Evolutionary conservation across 441 rosid species (phyloP), one percentile per base, ranked within the genome.

Genomic region (Croton setiger): DNA sequence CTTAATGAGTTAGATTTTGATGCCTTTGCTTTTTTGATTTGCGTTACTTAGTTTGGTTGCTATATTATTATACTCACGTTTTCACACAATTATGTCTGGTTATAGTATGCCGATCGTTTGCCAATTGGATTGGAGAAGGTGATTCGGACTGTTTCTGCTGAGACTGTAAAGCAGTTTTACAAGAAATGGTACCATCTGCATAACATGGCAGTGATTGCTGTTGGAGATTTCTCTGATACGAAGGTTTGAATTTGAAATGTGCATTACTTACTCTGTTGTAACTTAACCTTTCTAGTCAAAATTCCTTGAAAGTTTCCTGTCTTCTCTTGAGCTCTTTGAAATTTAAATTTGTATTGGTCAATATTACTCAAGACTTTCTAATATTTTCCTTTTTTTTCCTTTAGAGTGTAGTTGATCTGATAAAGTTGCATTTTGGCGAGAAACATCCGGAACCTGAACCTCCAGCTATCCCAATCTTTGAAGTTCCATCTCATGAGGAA

Each of bases 71-170:
- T 61, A 41, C 33, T 63, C 60, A 63, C 74, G 39, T 69, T 47
- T 51, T 57, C 64, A n/a, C 31, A 33, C 15, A 66, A 15, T 18
- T 23, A 72, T 66, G 45, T 58, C 73, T 75, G 47, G 39, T 72
- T 80, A 81, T 87, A 93, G 98, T 93, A 91, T 84, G 95, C 97
- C 55, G 98, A 88, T 63, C 92, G 98, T 73, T 74, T 93, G 59
- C 97, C 98, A 44, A 91, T 93, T 79, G 97, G 98, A 64, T 75
- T 89, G 75, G 98, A 93, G 82, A 89, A 86, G 74, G 96, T 93
- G 68, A 93, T 93, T 66, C 87, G 92, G 64, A 83, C 86, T 9
- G 96, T 86, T 77, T 83, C 97, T 85, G 78, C 90, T 74, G 87
- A 88, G 66, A 84, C 88, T 23, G 96, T 83, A 63, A 89, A 88